These are phyloP conservation scores for Suillus spraguei DNA, from an alignment of 768 basidiomycete genomes.

Conservation along the genomic window DNA sequence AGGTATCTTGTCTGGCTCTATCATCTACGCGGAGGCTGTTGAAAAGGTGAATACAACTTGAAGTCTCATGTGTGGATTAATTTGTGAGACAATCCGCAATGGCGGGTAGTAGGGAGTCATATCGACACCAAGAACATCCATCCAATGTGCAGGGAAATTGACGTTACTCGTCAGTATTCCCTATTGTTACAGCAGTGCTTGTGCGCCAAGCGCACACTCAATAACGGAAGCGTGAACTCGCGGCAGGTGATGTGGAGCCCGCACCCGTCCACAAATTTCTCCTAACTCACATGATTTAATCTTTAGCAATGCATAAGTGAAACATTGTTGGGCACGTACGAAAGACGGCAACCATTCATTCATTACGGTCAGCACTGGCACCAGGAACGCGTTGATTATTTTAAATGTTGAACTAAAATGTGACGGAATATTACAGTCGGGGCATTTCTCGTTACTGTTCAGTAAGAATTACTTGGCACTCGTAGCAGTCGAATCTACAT, in stretches of 20 bases:
- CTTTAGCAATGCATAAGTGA: not conserved
- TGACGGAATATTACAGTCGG: not conserved
- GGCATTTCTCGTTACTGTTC: not conserved
- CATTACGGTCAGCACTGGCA: not conserved
- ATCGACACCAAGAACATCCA: not conserved
- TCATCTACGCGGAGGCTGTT: slow-evolving; percentile 32
- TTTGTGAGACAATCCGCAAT: not conserved
- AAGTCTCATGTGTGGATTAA: not conserved
- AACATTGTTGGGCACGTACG: not conserved
- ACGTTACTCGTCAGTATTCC: not conserved
- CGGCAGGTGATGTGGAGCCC: slow-evolving; percentile 3
- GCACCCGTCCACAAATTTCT: not conserved
- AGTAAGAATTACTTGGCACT: not conserved
- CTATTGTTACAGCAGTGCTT: not conserved
- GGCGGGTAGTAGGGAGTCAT: not conserved
- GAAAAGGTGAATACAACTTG: slow-evolving; percentile 9
- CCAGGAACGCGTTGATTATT: not conserved
- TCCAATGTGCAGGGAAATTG: not conserved
- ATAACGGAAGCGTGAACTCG: slow-evolving; percentile 1
- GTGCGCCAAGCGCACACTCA: not conserved
- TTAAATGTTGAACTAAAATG: not conserved
- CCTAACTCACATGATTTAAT: not conserved
- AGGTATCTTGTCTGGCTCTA: slow-evolving; percentile 34
- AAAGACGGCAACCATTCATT: not conserved
- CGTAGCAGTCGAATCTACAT: no score